Percentiles rank a stretch among this genome's conserved stretches.
phyloP scores from a whole-genome alignment of 1,139 yeast species.

The Geotrichum macrosporum region DNA sequence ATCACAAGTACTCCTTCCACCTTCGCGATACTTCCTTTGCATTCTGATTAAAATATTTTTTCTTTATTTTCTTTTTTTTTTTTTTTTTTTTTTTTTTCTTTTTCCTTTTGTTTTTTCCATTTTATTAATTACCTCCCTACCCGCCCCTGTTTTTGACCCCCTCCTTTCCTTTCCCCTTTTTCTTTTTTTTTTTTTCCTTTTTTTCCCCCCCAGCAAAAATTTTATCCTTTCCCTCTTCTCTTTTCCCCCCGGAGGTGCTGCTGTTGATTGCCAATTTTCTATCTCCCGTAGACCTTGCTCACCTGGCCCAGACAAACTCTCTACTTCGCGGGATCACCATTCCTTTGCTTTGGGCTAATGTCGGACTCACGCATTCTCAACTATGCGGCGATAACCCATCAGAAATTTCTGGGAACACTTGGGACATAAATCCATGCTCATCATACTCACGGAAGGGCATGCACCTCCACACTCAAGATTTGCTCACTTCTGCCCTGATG shows the following conservation, averaged over 20 bases:
- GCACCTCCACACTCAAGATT: neutral
- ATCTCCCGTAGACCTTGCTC: slow-evolving; percentile 6
- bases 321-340: slow-evolving; percentile 1
- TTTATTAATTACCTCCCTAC: neutral
- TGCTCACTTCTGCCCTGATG: neutral
- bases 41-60: no score
- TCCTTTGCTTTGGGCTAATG: slow-evolving; percentile 7
- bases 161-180: slow-evolving; percentile 3
- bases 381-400: no score
- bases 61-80: no score
- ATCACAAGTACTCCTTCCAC: no score
- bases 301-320: slow-evolving; percentile 4
- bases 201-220: neutral
- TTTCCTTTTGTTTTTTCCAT: neutral
- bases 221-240: neutral
- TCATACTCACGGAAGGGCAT: neutral
- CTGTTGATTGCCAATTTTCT: slow-evolving; percentile 4
- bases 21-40: no score
- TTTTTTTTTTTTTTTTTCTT: no score
- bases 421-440: no score
- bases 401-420: no score
- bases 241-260: slow-evolving; percentile 10
- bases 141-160: neutral
- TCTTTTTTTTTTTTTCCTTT: neutral
- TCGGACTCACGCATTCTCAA: slow-evolving; percentile 1